phyloP scores from a whole-genome alignment of 2,329 filamentous ascomycete genomes.

The Septoria petroselini region DNA sequence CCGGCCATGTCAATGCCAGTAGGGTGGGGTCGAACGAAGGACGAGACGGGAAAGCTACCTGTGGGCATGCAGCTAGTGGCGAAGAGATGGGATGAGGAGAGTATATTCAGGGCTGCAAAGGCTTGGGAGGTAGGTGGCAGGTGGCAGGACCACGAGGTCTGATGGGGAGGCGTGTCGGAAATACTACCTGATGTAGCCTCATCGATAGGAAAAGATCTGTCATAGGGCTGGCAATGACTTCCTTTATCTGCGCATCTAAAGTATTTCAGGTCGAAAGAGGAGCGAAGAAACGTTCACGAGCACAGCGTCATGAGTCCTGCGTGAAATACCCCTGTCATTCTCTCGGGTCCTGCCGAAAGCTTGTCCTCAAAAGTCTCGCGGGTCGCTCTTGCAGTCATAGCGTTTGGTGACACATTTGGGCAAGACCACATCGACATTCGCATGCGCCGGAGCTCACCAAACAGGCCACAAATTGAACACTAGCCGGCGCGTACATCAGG shows the following conservation, averaged over 20 bases:
- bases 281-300: too few relatives aligned
- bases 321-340: conserved; percentile 1
- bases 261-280: too few relatives aligned
- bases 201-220: too few relatives aligned
- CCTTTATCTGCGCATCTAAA: too few relatives aligned
- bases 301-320: too few relatives aligned
- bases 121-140: conserved; percentile 38
- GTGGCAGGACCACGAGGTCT: conserved; percentile 21
- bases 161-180: too few relatives aligned
- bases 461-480: too few relatives aligned
- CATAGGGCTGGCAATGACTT: too few relatives aligned
- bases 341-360: conserved; percentile 7
- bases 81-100: conserved; percentile 38
- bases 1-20: conserved; percentile 51
- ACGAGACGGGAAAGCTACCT: conserved; percentile 33
- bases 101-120: conserved; percentile 37
- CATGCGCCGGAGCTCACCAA: background rate
- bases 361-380: conserved; percentile 7
- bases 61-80: conserved; percentile 41
- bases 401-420: conserved; percentile 6
- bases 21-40: conserved; percentile 33
- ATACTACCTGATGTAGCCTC: too few relatives aligned
- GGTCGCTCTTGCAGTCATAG: conserved; percentile 6
- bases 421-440: background rate
- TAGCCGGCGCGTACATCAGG: too few relatives aligned